phyloP scores from a whole-genome alignment of 1,284 basidiomycete species.

The Trichosporon coremiiforme region DNA sequence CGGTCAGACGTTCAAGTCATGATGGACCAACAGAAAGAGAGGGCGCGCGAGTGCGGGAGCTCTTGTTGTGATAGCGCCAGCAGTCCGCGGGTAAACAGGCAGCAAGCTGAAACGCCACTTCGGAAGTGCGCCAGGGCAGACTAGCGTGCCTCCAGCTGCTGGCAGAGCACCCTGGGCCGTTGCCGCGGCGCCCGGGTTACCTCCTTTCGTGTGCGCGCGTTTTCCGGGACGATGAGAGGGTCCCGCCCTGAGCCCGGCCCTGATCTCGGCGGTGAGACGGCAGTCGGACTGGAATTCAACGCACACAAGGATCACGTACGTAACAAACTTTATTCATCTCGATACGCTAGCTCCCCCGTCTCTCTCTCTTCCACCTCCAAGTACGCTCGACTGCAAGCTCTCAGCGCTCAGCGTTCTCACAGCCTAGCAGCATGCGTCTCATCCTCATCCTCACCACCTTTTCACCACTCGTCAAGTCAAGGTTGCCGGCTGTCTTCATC shows the following conservation, averaged over 20 bases:
- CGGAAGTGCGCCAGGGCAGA: background rate
- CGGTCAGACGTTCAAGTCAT: background rate
- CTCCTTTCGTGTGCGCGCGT: background rate
- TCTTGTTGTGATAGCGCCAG: background rate
- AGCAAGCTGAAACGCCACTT: constrained; percentile 13
- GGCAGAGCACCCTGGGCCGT: background rate
- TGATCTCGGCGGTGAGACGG: background rate
- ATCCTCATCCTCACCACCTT: background rate
- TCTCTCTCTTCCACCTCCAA: background rate
- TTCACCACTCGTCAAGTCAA: background rate
- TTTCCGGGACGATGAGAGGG: background rate
- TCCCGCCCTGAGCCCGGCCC: background rate
- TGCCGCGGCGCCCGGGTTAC: background rate
- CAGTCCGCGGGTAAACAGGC: background rate
- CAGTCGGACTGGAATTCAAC: background rate
- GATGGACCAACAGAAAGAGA: background rate
- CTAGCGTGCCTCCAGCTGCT: background rate
- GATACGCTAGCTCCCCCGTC: background rate
- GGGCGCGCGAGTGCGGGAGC: background rate
- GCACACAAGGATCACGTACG: constrained; percentile 16
- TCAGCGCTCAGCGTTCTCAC: background rate
- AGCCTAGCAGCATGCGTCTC: background rate
- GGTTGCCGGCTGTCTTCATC: background rate
- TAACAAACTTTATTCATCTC: constrained; percentile 2
- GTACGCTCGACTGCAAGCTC: too few relatives aligned